Conservation (phyloP, 257 asterid species). For the Paulownia fortunei region DNA sequence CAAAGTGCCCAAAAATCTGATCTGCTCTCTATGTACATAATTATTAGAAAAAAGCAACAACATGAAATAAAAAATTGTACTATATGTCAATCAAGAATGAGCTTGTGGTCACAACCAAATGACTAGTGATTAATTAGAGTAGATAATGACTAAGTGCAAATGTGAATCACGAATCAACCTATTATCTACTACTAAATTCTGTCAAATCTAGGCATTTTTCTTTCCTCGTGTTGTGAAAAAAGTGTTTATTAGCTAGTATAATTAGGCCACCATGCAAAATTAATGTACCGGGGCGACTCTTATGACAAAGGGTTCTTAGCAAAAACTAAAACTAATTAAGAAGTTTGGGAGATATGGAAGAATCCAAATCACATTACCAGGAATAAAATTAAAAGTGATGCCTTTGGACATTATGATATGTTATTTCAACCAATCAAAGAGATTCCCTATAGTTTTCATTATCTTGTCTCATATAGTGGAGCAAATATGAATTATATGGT, state of each 20-base stretch:
- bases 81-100: constrained; percentile 3
- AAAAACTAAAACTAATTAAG: background rate
- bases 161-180: constrained; percentile 23
- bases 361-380: constrained; percentile 26
- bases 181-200: background rate
- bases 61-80: background rate
- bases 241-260: background rate
- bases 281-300: background rate
- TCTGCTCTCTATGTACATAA: background rate
- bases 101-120: background rate
- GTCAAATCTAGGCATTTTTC: constrained; percentile 15
- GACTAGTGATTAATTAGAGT: background rate
- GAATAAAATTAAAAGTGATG: constrained; percentile 15
- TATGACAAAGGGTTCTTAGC: background rate
- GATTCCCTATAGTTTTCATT: constrained; percentile 37
- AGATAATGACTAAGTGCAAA: constrained; percentile 20
- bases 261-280: background rate
- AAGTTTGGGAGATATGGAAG: constrained; percentile 2
- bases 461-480: constrained; percentile 46
- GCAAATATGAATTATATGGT: constrained; percentile 19
- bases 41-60: background rate
- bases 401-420: constrained; percentile 18
- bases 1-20: background rate
- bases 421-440: constrained; percentile 12
- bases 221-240: too few species aligned